Base-by-base conservation (phyloP, 2,329 filamentous ascomycete genomes). In the Tolypocladium pustulatum region DNA sequence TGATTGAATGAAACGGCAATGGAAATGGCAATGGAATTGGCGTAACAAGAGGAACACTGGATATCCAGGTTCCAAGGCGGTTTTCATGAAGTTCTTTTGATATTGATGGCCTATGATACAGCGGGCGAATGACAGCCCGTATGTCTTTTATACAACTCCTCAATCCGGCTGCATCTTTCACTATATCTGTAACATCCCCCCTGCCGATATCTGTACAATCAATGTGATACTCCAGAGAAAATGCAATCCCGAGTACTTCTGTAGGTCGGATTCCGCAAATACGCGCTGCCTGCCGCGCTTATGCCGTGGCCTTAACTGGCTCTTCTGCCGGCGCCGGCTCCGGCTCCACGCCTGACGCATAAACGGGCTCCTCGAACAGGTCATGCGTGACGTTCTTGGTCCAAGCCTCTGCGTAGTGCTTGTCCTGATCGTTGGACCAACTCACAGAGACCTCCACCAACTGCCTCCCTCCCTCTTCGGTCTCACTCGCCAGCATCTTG, bases 361-460 rank as follows among this genome's bases (percentile, higher is more conserved):
- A 53, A 22, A 64, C 59, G 4, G 68, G 65, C 38, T 65, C 62
- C 57, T 68, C 68, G 32, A 80, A 67, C 37, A 77, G 62, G 12
- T 73, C 68, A 63, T 85, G 82, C n/a, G 68, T 71, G 62, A 85
- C 81, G 58, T 84, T 85, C 9, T 64, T 61, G 9, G 81, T 69
- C 82, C 82, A 85, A 22, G 67, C 60, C 63, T 70, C 61, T 0
- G 81, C 82, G 60, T 75, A 78, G 37, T 75, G 69, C 59, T 68
- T 73, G 62, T 84, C 80, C 59, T 71, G 66, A 57, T 76, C 72
- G 62, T 82, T 75, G 27, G 71, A 68, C 82, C 82, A 85, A 69
- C 72, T 81, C 38, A 85, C 72, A 7, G 73, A 79, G 0, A 78
- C 77, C 32, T 67, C 67, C 27, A 77, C 60, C 17, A 79, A 69